Evolutionary conservation across 257 asterid genomes (phyloP).

Genomic region (Solanum habrochaites): DNA sequence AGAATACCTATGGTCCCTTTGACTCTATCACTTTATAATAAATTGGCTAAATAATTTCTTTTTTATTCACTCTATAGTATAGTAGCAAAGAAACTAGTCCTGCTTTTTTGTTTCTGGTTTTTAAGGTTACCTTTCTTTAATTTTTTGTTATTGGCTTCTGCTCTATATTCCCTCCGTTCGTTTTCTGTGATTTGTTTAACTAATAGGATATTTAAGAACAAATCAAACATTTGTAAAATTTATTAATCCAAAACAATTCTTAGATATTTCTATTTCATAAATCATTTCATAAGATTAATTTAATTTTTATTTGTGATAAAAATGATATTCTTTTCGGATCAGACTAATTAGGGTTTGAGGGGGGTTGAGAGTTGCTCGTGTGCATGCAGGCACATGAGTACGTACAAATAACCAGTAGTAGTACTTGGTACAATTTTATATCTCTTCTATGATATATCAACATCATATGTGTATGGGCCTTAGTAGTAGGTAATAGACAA

Average conservation of each 20-base stretch:
- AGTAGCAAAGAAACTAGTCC: neutral
- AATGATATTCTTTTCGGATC: neutral
- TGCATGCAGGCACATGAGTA: neutral
- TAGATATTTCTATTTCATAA: too few species aligned
- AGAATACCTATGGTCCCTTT: neutral
- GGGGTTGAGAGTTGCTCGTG: neutral
- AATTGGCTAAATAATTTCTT: neutral
- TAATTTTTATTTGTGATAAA: too few species aligned
- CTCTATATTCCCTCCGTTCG: neutral
- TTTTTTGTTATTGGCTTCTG: neutral
- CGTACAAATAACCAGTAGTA: neutral
- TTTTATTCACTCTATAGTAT: neutral
- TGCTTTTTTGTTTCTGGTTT: neutral
- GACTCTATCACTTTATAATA: neutral
- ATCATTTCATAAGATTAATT: too few species aligned
- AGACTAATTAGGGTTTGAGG: neutral
- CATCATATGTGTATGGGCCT: neutral
- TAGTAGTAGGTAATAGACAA: neutral
- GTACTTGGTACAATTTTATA: neutral
- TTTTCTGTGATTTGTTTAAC: neutral
- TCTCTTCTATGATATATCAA: neutral
- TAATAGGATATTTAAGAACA: too few species aligned
- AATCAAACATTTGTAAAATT: fast-evolving
- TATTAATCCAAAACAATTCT: too few species aligned
- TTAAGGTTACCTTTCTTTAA: neutral